These are phyloP conservation scores for Arctium minus DNA, from an alignment of 129 eudicot genomes.

Conservation along the genomic window DNA sequence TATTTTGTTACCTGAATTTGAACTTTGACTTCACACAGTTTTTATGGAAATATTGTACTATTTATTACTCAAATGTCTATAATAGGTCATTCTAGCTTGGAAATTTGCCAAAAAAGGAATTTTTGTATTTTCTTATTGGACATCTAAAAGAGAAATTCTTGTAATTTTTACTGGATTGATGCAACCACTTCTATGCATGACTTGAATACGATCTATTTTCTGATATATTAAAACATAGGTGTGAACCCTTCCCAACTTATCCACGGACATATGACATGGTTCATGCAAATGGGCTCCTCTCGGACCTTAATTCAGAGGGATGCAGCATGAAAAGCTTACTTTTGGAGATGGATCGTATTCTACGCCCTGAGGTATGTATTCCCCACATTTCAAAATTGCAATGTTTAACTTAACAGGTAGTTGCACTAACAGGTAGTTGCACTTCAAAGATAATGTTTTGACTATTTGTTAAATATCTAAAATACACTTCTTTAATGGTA, in stretches of 20 bases:
- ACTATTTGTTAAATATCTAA: neutral
- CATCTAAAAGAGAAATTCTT: neutral
- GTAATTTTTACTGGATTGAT: neutral
- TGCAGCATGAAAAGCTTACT: slow-evolving; percentile 66
- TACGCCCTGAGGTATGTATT: slow-evolving; percentile 85
- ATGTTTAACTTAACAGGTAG: neutral
- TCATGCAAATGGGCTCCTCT: slow-evolving; percentile 88
- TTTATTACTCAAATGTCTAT: no score
- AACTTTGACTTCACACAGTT: neutral
- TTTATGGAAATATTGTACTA: neutral
- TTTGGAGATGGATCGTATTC: slow-evolving; percentile 90
- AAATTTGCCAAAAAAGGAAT: neutral
- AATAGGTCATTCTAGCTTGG: neutral
- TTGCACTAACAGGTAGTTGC: neutral
- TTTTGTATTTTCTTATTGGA: neutral
- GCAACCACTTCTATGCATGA: neutral
- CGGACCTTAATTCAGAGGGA: slow-evolving; percentile 50
- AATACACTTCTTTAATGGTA: neutral
- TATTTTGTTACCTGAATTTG: neutral
- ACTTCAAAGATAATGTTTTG: neutral
- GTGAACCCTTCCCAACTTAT: slow-evolving; percentile 97
- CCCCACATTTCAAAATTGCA: neutral
- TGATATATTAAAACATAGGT: slow-evolving; percentile 41
- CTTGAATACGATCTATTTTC: neutral
- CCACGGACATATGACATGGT: slow-evolving; percentile 97